phyloP scores from a whole-genome alignment of 129 eudicot genomes.

The Kitagawia praeruptora region DNA sequence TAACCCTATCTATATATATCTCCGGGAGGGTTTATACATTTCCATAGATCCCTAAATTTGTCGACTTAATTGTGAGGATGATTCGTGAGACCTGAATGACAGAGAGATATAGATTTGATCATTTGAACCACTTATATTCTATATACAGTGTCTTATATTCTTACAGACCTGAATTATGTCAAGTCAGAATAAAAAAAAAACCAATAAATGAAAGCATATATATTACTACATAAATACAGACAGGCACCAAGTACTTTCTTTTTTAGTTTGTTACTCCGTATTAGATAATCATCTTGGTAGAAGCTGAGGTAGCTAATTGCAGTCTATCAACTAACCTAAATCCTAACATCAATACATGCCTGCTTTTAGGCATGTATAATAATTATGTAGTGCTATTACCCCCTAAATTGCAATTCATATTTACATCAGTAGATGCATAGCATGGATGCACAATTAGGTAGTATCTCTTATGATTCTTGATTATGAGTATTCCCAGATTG shows the following conservation, averaged over 20 bases:
- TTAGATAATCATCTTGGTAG: not conserved
- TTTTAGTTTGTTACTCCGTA: too few species aligned
- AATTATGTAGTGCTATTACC: not conserved
- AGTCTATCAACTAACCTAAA: not conserved
- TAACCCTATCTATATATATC: too few species aligned
- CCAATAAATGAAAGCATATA: not conserved
- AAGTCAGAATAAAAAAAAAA: not conserved
- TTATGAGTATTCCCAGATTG: slow-evolving; percentile 15
- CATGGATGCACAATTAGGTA: slow-evolving; percentile 25
- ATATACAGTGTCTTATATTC: not conserved
- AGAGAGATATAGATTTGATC: not conserved
- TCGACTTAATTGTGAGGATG: not conserved
- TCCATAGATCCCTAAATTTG: not conserved
- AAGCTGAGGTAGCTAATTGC: not conserved
- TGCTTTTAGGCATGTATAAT: slow-evolving; percentile 1
- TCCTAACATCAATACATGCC: not conserved
- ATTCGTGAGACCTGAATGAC: not conserved
- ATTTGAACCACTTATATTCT: not conserved
- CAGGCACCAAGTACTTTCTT: not conserved
- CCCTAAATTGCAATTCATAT: not conserved
- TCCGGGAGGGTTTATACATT: not conserved
- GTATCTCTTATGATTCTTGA: slow-evolving; percentile 17
- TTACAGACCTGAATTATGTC: not conserved
- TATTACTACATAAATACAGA: not conserved
- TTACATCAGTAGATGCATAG: slow-evolving; percentile 14